Evolutionary conservation across 2,329 filamentous ascomycete genomes (phyloP), one percentile per base, ranked within the genome.

Genomic region (Phoma herbarum): DNA sequence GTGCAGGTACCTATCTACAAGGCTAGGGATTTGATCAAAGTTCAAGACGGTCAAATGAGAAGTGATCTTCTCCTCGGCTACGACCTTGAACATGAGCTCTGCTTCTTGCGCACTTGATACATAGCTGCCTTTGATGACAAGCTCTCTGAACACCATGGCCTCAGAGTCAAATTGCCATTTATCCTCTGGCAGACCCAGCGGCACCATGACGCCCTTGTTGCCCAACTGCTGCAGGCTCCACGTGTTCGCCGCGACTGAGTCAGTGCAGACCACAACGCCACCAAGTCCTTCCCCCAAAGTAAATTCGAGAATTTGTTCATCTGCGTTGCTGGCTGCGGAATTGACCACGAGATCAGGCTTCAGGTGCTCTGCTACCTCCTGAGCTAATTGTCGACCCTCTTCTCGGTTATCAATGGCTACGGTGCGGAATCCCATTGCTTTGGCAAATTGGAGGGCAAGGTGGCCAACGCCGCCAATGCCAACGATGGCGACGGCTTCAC

Each of bases 391-490:
- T 28, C 63, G 60, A 12, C 69, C 66, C 53, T 70, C 64, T n/a
- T 37, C 41, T 16, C 66, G 66, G 23, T 72, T 71, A 37, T 71
- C 66, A 43, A 71, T 70, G 16, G 70, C 69, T 18, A 70, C 56
- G 0, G 63, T 64, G 14, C 48, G 61, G 49, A 61, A 68, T 6
- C 66, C 68, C 62, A 73, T 60, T 12, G 69, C 68, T 57, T 69
- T 69, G 11, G 69, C 64, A 77, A 95, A 96, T 80, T 96, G 93
- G 65, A 90, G 82, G 23, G 90, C 91, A 65, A 94, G 81, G 57
- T 85, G 87, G n/a, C 91, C 91, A 57, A 96, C 84, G 63, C 91
- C 90, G 61, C 91, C 91, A 23, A 91, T 92, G 68, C 92, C 92
- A 55, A 94, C 90, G 61, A 96, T 88, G 63, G 90, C 92, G 16